Evolutionary conservation across 345 rosid genomes (phyloP).

Genomic region (Ceriops tagal): DNA sequence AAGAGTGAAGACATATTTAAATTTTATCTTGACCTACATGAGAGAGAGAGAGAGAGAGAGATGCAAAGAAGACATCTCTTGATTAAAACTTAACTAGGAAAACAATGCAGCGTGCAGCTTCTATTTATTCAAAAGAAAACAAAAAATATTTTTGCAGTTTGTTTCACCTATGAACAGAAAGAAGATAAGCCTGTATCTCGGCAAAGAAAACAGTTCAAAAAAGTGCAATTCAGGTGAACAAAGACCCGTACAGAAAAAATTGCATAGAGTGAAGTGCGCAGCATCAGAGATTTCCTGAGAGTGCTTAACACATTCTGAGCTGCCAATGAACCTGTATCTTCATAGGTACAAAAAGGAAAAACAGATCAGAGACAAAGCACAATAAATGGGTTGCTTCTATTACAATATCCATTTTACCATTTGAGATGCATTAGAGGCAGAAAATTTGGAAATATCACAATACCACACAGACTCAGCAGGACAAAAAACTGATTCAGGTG

Average conservation of each 20-base stretch:
- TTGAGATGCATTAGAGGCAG: too few relatives aligned
- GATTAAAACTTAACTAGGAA: background rate
- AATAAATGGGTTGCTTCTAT: background rate
- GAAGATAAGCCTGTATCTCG: background rate
- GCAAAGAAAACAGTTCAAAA: background rate
- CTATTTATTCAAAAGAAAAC: background rate
- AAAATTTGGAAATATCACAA: background rate
- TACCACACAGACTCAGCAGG: background rate
- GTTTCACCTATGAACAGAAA: background rate
- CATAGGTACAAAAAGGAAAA: conserved; percentile 19
- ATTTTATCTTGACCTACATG: too few relatives aligned
- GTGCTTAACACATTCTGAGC: conserved; percentile 58
- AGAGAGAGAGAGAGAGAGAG: too few relatives aligned
- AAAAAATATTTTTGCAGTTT: background rate
- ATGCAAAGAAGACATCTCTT: too few relatives aligned
- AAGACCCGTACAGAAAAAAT: conserved; percentile 50
- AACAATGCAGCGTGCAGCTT: background rate
- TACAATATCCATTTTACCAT: too few relatives aligned
- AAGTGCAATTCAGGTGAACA: background rate
- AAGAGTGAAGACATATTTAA: too few relatives aligned
- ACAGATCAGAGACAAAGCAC: background rate
- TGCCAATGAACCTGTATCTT: conserved; percentile 29
- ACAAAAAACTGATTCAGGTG: conserved; percentile 20
- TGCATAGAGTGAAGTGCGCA: conserved; percentile 49
- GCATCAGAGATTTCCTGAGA: conserved; percentile 63